A percentile compares a stretch with the other conserved stretches of the same genome.
Conservation (phyloP, 257 asterid species). For the Lycium barbarum region DNA sequence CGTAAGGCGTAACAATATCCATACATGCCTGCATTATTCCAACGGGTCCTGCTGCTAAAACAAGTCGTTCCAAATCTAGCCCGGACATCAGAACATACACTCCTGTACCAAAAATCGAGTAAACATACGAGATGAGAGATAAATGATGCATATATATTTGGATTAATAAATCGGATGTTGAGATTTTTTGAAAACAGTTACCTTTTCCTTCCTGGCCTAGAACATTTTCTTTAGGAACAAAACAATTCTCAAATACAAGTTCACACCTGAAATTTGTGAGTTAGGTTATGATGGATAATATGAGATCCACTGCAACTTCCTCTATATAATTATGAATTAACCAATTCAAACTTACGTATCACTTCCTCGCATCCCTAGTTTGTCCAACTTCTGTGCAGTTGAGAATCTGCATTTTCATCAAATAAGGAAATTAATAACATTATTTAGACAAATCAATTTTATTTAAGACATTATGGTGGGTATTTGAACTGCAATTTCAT, state of each 20-base stretch:
- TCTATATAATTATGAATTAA: neutral
- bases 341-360: slow-evolving; percentile 74
- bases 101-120: slow-evolving; percentile 51
- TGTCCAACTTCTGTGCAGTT: slow-evolving; percentile 97
- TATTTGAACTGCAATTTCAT: too few relatives aligned
- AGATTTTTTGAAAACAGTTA: slow-evolving; percentile 25
- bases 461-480: neutral
- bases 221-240: slow-evolving; percentile 86
- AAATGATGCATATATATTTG: neutral
- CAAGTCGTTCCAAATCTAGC: slow-evolving; percentile 92
- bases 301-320: neutral
- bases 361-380: slow-evolving; percentile 98
- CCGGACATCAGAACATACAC: slow-evolving; percentile 98
- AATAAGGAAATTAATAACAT: neutral
- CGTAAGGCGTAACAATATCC: slow-evolving; percentile 88
- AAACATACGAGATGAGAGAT: neutral
- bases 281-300: neutral
- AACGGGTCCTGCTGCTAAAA: slow-evolving; percentile 92
- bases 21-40: slow-evolving; percentile 98
- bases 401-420: slow-evolving; percentile 71
- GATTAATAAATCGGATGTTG: neutral
- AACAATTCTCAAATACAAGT: slow-evolving; percentile 98
- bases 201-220: slow-evolving; percentile 98
- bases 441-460: neutral
- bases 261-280: slow-evolving; percentile 73